Percentiles rank a stretch among this genome's conserved stretches.
Evolutionary conservation across 768 basidiomycete species (phyloP).

Genomic region (Trametes gibbosa): DNA sequence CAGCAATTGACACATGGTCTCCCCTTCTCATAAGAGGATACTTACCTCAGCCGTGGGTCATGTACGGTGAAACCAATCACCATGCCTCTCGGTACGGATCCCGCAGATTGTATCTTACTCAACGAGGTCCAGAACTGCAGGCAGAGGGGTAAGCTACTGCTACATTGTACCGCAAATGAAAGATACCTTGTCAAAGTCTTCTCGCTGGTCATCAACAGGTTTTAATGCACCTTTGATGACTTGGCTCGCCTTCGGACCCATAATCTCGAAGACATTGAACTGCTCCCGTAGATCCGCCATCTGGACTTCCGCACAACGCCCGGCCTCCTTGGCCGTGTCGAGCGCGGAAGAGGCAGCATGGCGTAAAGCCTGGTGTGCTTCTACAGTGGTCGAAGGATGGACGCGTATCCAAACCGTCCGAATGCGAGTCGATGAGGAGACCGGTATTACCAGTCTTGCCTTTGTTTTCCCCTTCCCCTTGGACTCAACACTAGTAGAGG

Average conservation of each 20-base stretch:
- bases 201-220: constrained; percentile 46
- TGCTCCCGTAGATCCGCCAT: constrained; percentile 69
- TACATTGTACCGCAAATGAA: background rate
- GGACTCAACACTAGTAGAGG: constrained; percentile 4
- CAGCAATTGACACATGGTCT: background rate
- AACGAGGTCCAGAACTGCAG: constrained; percentile 69
- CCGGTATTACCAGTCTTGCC: background rate
- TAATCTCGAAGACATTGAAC: constrained; percentile 82
- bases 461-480: constrained; percentile 28
- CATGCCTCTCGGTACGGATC: constrained; percentile 69
- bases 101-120: constrained; percentile 58
- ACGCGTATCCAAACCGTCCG: constrained; percentile 72
- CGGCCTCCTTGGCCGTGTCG: constrained; percentile 29
- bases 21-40: background rate
- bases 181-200: constrained; percentile 58
- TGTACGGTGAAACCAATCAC: constrained; percentile 74
- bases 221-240: constrained; percentile 56
- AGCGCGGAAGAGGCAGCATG: constrained; percentile 49
- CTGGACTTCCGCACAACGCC: constrained; percentile 45
- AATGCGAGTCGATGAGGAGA: background rate
- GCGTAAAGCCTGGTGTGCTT: constrained; percentile 52
- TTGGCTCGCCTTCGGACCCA: constrained; percentile 62
- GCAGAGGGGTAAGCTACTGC: background rate
- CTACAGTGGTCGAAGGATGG: constrained; percentile 71
- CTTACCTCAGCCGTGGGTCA: constrained; percentile 85